Evolutionary conservation across 148 eudicot genomes (phyloP).

Genomic region (Rhododendron ovatum): DNA sequence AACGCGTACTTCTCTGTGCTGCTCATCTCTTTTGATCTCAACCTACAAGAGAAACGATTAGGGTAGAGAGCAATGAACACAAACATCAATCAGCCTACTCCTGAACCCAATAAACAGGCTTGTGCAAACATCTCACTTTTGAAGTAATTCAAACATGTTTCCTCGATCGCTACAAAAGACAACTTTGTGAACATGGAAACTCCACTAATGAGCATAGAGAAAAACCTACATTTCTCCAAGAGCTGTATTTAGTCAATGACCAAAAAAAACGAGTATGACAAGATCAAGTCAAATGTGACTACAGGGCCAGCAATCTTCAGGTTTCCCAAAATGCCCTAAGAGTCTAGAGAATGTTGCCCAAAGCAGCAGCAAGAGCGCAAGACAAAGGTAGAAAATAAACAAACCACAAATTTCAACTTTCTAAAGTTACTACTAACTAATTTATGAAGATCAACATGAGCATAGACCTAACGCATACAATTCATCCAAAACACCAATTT

Average conservation of each 20-base stretch:
- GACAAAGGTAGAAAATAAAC: not conserved
- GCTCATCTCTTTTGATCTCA: conserved; percentile 73
- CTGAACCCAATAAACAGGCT: not conserved
- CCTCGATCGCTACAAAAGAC: not conserved
- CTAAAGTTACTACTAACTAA: not conserved
- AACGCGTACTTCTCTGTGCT: conserved; percentile 73
- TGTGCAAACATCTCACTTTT: not conserved
- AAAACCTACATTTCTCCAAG: not conserved
- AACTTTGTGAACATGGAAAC: not conserved
- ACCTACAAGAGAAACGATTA: conserved; percentile 30
- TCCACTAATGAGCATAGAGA: not conserved
- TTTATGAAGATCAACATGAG: not conserved
- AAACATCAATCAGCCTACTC: not conserved
- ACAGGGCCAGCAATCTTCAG: not conserved
- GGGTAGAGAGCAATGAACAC: not conserved
- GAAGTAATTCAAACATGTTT: not conserved
- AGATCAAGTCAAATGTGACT: conserved; percentile 1
- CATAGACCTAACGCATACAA: not conserved
- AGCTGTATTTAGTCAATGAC: not conserved
- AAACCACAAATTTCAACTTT: not conserved
- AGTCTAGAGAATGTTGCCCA: not conserved
- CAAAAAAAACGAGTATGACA: not conserved
- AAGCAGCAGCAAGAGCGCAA: not conserved
- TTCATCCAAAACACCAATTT: not conserved
- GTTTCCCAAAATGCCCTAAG: not conserved